phyloP scores from a whole-genome alignment of 192 early-diverging fungal species.

The Fimicolochytrium jonesii region DNA sequence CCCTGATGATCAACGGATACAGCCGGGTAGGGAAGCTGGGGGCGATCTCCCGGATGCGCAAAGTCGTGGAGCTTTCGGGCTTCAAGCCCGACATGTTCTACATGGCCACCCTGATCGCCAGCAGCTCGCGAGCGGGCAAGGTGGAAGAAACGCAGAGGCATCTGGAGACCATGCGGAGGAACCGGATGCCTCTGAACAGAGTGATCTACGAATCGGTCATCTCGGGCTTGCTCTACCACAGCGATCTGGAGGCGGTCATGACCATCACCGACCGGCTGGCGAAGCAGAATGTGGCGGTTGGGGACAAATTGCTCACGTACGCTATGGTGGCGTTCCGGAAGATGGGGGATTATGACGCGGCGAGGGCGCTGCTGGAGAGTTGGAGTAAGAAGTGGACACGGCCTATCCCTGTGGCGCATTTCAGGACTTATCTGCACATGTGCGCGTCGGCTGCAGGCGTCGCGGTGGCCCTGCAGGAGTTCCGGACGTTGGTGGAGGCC shows the following conservation, averaged over 20 bases:
- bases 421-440: not conserved
- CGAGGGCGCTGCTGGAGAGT: not conserved
- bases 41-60: not conserved
- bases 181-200: not conserved
- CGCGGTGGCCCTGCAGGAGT: not conserved
- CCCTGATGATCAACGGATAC: not conserved
- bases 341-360: not conserved
- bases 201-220: slow-evolving; percentile 2
- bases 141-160: not conserved
- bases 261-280: not conserved
- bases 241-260: not conserved
- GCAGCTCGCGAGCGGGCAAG: not conserved
- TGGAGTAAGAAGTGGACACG: slow-evolving; percentile 9
- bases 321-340: not conserved
- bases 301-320: not conserved
- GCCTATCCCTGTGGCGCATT: not conserved
- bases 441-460: not conserved
- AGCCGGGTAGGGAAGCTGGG: not conserved
- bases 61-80: not conserved
- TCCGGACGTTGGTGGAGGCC: not conserved
- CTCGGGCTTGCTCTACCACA: not conserved
- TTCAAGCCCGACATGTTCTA: not conserved
- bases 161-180: not conserved
- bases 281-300: not conserved
- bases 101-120: not conserved